Base-by-base conservation (phyloP, 208 protist genomes). In the Acanthamoeba lenticulata region DNA sequence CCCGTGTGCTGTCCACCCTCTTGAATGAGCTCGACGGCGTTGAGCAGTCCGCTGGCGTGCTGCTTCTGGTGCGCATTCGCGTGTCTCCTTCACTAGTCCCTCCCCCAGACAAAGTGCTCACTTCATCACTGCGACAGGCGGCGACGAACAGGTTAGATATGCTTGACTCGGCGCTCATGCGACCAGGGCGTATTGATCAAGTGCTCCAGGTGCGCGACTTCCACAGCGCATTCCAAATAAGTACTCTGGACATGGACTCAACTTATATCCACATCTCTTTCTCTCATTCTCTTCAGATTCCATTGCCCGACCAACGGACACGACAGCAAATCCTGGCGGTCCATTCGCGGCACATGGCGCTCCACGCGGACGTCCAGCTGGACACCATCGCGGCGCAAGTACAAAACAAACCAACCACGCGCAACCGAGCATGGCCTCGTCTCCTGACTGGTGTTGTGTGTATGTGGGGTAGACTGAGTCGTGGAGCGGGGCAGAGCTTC, bases 11-110 rank as follows among this genome's bases (percentile, higher is more conserved):
- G 29, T 99, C 98, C 19, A 99, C 99, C 6, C 95, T 99, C 34
- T 94, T 99, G 13, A 99, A 98, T 21, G 99, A 99, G 96, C 98
- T 99, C 97, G 99, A 99, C 95, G 99, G 99, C 29, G 98, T 99
- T 91, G 95, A 98, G 34, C 94, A 47, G 44, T 77, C 92, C 27
- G 97, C 97, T 42, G 96, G 97, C 42, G 98, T 99, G 6, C 94
- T 99, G 27, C 98, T 99, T 32, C 97, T 99, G 29, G 95, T 77
- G 97, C 97, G 11, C 3, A 32, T 85, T 85, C 7, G 0, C 9
- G 11, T 19, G 0, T 52, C 45, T 24, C 32, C 9, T 91, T 7
- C 11, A 24, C 38, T 17, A 15, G 6, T n/a, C 44, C 21, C 21
- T 91, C 21, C 85, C 38, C 7, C 36, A 52, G 34, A 38, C 62